Evolutionary conservation across 768 basidiomycete genomes (phyloP), one percentile per base, ranked within the genome.

Genomic region (Amanita muscaria): DNA sequence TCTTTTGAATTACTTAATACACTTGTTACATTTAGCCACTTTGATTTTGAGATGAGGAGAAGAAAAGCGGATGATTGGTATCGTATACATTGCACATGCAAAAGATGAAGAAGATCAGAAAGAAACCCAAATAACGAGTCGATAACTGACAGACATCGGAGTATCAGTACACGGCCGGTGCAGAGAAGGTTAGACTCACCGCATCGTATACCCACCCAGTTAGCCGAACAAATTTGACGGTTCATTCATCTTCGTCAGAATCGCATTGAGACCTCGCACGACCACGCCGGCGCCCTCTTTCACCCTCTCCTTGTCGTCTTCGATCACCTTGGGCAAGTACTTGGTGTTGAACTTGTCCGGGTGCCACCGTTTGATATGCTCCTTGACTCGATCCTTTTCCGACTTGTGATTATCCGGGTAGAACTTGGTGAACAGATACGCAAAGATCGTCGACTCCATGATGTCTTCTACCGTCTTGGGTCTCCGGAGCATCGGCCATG

Each of bases 291-390:
- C 83, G n/a, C 80, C 87, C 46, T 74, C 72, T 61, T 76, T 73
- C 40, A 89, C 83, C 54, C 60, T 73, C 55, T 78, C 83, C 57
- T 69, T 71, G 49, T 88, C 83, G 27, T 58, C 67, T 49, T 80
- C 78, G 39, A 65, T 61, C 39, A 88, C 83, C 60, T 79, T 79
- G 9, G 71, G 64, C 56, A 88, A 58, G 42, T 76, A 63, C 58
- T 81, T 79, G 27, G 77, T 77, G 51, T 88, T 81, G 55, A 89
- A 88, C 25, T 83, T 77, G 62, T 89, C 87, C 3, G 87, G 86
- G 61, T 89, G 86, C 86, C 85, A 89, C 51, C 72, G 65, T 60
- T 75, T 73, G 53, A 89, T 71, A 43, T 79, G 76, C 49, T 88
- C 85, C 65, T 79, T 84, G 51, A 87, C 69, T 11, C 83, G 77